phyloP scores from a whole-genome alignment of 2,329 filamentous ascomycete species.

The Fusarium stilboides region DNA sequence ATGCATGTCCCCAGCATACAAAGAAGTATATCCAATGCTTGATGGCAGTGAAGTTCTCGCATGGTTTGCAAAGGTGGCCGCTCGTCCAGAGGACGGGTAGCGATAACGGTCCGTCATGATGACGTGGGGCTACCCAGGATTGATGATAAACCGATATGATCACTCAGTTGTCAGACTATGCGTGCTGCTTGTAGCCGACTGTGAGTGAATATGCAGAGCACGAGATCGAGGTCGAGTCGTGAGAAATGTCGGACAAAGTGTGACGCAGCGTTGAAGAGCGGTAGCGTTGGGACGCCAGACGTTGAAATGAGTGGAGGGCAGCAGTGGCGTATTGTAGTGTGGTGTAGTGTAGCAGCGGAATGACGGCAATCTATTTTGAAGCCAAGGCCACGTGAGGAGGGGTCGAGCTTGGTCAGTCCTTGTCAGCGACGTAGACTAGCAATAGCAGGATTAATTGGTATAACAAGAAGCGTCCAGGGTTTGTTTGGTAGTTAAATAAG shows the following conservation, averaged over 20 bases:
- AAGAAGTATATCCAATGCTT: slow-evolving; percentile 64
- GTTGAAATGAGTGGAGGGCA: slow-evolving; percentile 35
- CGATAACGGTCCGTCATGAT: slow-evolving; percentile 66
- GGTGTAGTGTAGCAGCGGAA: slow-evolving; percentile 37
- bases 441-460: slow-evolving; percentile 28
- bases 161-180: slow-evolving; percentile 25
- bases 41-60: slow-evolving; percentile 69
- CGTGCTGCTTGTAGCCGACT: slow-evolving; percentile 21
- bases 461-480: slow-evolving; percentile 9
- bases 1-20: slow-evolving; percentile 69
- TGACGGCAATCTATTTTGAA: slow-evolving; percentile 40
- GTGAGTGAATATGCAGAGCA: slow-evolving; percentile 13
- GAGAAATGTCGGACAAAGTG: slow-evolving; percentile 39
- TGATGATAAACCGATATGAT: slow-evolving; percentile 10
- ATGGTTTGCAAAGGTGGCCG: slow-evolving; percentile 63
- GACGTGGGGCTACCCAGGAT: slow-evolving; percentile 37
- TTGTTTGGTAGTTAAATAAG: slow-evolving; percentile 28
- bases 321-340: slow-evolving; percentile 29
- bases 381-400: slow-evolving; percentile 50
- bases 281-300: slow-evolving; percentile 29
- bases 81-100: slow-evolving; percentile 60
- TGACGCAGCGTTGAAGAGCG: slow-evolving; percentile 35
- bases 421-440: slow-evolving; percentile 38
- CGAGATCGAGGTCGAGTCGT: slow-evolving; percentile 21
- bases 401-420: slow-evolving; percentile 42